These are phyloP conservation scores for Bipolaris sorokiniana DNA, from an alignment of 2,329 filamentous ascomycete species.

Conservation along the genomic window DNA sequence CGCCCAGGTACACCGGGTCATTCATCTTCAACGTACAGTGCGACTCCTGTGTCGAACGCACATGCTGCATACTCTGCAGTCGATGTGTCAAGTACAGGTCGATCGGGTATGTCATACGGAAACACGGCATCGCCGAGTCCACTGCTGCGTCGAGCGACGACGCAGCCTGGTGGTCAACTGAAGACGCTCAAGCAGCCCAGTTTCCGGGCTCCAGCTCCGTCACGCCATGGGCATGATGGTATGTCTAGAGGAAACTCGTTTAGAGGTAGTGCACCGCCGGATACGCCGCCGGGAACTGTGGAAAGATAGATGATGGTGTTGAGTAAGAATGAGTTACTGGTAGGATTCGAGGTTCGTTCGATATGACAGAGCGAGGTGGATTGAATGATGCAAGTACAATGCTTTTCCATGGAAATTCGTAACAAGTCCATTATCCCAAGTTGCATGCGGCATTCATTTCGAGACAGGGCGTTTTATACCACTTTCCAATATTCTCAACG, in stretches of 20 bases:
- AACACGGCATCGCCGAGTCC: slow-evolving; percentile 41
- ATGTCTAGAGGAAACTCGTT: not conserved
- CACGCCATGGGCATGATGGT: slow-evolving; percentile 19
- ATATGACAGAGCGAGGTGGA: too few relatives aligned
- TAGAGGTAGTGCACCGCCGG: slow-evolving; percentile 24
- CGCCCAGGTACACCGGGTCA: slow-evolving; percentile 23
- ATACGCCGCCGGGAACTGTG: slow-evolving; percentile 39
- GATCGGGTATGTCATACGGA: slow-evolving; percentile 4
- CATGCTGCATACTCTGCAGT: slow-evolving; percentile 11
- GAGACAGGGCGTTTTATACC: not conserved
- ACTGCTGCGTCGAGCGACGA: slow-evolving; percentile 42
- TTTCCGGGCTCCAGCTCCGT: not conserved
- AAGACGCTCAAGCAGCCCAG: slow-evolving; percentile 29
- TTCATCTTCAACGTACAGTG: not conserved
- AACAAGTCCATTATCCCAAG: not conserved
- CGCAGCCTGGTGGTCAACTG: slow-evolving; percentile 34
- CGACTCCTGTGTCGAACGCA: slow-evolving; percentile 13
- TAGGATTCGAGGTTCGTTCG: too few relatives aligned
- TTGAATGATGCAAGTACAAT: not conserved
- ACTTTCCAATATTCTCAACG: not conserved
- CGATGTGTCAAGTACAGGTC: slow-evolving; percentile 17
- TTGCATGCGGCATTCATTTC: too few relatives aligned
- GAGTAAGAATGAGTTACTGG: too few relatives aligned
- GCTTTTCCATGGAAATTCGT: not conserved
- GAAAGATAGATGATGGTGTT: slow-evolving; percentile 7